Evolutionary conservation across 1,284 basidiomycete species (phyloP), one percentile per base, ranked within the genome.

Genomic region (Pterulicium gracile): DNA sequence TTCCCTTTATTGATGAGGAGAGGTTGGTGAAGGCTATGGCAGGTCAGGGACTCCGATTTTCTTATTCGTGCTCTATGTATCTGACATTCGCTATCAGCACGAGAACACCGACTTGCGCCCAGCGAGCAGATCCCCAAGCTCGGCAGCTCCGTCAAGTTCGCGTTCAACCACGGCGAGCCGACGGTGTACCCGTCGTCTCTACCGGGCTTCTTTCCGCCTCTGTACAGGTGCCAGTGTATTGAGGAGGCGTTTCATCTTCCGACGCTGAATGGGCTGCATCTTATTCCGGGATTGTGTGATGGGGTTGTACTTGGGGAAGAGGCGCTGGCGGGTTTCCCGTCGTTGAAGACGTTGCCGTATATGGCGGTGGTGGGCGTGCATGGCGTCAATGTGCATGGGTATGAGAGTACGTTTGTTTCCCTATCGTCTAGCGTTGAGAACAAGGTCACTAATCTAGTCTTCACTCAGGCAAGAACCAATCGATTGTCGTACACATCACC

Each of bases 241-340:
- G 87, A 82, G 73, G 79, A 84, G 54, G 67, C 80, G 1, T 98
- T 91, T 68, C 71, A 90, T 50, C 73, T 98, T 5, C 96, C 96
- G 0, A 90, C 82, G 0, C 72, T 98, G 22, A 81, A 89, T 53
- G 94, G 90, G 1, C 72, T 94, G 4, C 81, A 91, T 53, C 77
- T 97, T 41, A 73, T 95, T 42, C 77, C 87, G 45, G 94, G 94
- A 3, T 77, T 98, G 1, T 79, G 88, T 50, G 82, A 93, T 22
- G 95, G 96, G 22, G 94, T 94, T 7, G 77, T 81, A 52, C 79
- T 96, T 7, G 95, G 95, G 36, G 76, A 77, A 5, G 75, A 86
- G 18, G 90, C 93, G 1, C 73, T 98, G 3, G 92, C 96, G 1
- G 95, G 96, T 15, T 98, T 98, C 75, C 95, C 95, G 0, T 94